Evolutionary conservation across 108 stramenopile genomes (phyloP), one percentile per base, ranked within the genome.

Genomic region (Aurantiochytrium sp.): DNA sequence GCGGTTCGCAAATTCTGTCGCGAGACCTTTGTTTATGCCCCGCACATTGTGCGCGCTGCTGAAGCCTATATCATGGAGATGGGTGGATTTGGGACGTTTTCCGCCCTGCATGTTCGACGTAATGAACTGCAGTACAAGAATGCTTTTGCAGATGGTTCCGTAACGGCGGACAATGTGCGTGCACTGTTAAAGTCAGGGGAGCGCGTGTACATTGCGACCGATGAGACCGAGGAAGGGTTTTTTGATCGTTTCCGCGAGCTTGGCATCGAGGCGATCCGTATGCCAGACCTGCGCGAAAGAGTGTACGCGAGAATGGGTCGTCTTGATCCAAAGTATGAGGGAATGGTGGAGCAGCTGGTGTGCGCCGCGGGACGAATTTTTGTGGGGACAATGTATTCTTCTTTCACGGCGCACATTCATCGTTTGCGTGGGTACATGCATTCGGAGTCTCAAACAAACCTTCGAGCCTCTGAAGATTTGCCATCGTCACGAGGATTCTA

Each of bases 291-390:
- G 1, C 29, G 29, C n/a, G 16, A 28, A 51, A 6, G 58, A 5
- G 71, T 29, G 19, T 4, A 44, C 42, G 58, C n/a, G 8, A 21
- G 21, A 5, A 5, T 91, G 47, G 19, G n/a, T 89, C 51, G 91
- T 87, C n/a, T 92, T 21, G 90, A 91, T 90, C 92, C 92, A 44
- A 96, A 94, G 47, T 95, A 92, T 55, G 94, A 92, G 53, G 97
- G 97, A 5, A 97, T 97, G 96, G 94, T 97, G 49, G 97, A 97
- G 89, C 96, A 96, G 88, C 73, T 97, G n/a, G 92, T 97, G 23
- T 94, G 95, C 8, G 93, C 95, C 35, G 88, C 95, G 58, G 95
- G 93, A 5, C 64, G 91, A n/a, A 57, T 87, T 0, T 96, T 96
- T 91, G 94, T 94, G 72, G 97, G 97, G 0, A 96, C 96, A 58